Conservation (phyloP, 768 basidiomycete genomes). For the Amanita molliuscula region DNA sequence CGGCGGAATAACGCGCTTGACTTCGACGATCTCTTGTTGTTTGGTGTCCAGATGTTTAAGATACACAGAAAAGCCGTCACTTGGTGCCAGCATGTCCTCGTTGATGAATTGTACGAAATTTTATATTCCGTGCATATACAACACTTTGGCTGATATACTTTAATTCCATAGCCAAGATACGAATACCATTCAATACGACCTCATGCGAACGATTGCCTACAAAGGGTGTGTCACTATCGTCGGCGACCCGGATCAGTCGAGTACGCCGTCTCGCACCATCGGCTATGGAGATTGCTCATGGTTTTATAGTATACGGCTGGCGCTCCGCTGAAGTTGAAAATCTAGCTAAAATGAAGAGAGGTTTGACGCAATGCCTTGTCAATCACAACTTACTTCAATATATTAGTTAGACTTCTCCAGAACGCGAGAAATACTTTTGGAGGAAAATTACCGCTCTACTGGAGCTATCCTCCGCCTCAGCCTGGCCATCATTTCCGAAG, state of each 20-base stretch:
- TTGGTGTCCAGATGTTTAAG: conserved; percentile 56
- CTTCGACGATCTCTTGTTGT: conserved; percentile 79
- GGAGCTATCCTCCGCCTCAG: conserved; percentile 63
- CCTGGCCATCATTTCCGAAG: conserved; percentile 75
- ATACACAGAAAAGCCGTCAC: conserved; percentile 34
- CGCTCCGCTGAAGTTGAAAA: conserved; percentile 73
- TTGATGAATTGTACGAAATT: conserved; percentile 66
- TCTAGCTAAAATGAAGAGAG: conserved; percentile 58
- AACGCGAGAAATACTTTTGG: conserved; percentile 62
- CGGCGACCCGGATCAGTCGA: conserved; percentile 89
- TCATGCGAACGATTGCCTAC: conserved; percentile 60
- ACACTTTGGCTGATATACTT: background rate
- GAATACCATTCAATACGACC: conserved; percentile 70
- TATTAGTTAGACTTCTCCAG: conserved; percentile 47
- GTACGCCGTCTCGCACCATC: conserved; percentile 19
- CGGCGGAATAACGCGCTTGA: conserved; percentile 63
- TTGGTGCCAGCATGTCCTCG: conserved; percentile 63
- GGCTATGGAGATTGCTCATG: background rate
- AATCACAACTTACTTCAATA: background rate
- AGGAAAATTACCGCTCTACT: conserved; percentile 84
- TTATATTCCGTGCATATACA: background rate
- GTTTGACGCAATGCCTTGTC: conserved; percentile 17
- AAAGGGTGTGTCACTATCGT: conserved; percentile 62
- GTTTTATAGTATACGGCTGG: conserved; percentile 67
- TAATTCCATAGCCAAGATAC: conserved; percentile 54